Base-by-base conservation (phyloP, 1,284 basidiomycete genomes). In the Cutaneotrichosporon sp. region DNA sequence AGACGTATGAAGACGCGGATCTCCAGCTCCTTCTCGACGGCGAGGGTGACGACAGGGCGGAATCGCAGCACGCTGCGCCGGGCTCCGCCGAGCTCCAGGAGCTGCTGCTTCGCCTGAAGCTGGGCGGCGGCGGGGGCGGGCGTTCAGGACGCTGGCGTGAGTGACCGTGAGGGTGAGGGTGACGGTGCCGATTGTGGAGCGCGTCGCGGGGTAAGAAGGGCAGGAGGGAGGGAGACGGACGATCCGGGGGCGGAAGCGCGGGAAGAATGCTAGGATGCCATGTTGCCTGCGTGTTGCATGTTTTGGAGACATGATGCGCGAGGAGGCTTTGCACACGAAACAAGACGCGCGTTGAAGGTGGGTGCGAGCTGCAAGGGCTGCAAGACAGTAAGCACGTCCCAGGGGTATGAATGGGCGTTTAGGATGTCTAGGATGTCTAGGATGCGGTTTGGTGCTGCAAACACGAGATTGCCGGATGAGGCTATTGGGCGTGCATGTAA, bases 11-110 rank as follows among this genome's bases (percentile, higher is more conserved):
- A 25, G 60, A 45, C 53, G 64, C 67, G 33, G 74, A 76, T 62
- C 42, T 74, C 46, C 60, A 70, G 25, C 54, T 72, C 5, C 57
- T 74, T 42, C 54, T 72, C 13, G 62, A 62, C 3, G 69, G 69
- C 1, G 71, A 70, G 43, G 50, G 58, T 16, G 49, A 59, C 14
- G 62, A 58, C 16, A 24, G 29, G 46, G 27, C 29, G 16, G 16
- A 33, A 16, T 11, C 29, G 38, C 50, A 24, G 42, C 52, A 6
- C 33, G 59, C 16, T n/a, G 36, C 29, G 6, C 49, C 54, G 2
- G 69, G 63, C 4, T 42, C 42, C 6, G 54, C 45, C 1, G 67
- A 72, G 56, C 56, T 73, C 51, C 63, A 61, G 49, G 71, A 73
- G 54, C 54, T 73, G 54, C 22, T 72, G 22, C 27, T 71, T 43